Evolutionary conservation across 345 rosid species (phyloP).

Genomic region (Lumnitzera racemosa): DNA sequence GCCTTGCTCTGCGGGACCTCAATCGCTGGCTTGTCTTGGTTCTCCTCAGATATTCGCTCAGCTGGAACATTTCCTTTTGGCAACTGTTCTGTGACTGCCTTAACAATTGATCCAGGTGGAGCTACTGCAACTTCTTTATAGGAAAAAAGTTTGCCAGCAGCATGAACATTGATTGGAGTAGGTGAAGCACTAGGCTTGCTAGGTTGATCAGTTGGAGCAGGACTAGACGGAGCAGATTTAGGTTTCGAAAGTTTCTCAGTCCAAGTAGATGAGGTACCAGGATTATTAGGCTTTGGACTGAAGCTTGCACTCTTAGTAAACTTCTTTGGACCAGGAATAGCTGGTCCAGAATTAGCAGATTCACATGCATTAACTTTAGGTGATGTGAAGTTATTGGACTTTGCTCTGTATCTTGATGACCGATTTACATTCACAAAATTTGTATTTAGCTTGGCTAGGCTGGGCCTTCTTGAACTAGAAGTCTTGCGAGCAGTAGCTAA

Average conservation of each 20-base stretch:
- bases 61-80: slow-evolving; percentile 35
- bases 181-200: slow-evolving; percentile 36
- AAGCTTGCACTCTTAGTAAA: slow-evolving; percentile 66
- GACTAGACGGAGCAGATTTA: slow-evolving; percentile 46
- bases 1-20: slow-evolving; percentile 20
- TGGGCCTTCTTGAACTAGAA: slow-evolving; percentile 63
- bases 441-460: slow-evolving; percentile 81
- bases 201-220: slow-evolving; percentile 45
- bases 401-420: slow-evolving; percentile 64
- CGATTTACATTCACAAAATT: slow-evolving; percentile 65
- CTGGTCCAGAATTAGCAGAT: slow-evolving; percentile 35
- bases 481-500: slow-evolving; percentile 61
- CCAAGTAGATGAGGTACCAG: slow-evolving; percentile 27
- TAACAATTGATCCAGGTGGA: slow-evolving; percentile 92
- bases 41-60: slow-evolving; percentile 24
- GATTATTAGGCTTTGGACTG: slow-evolving; percentile 46
- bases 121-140: slow-evolving; percentile 99
- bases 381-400: slow-evolving; percentile 49
- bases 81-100: slow-evolving; percentile 67
- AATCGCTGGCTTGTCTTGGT: slow-evolving; percentile 24
- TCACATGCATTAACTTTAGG: slow-evolving; percentile 48
- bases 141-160: slow-evolving; percentile 85
- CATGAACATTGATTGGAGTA: slow-evolving; percentile 54
- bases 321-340: slow-evolving; percentile 43
- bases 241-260: slow-evolving; percentile 35